phyloP scores from a whole-genome alignment of 2,329 filamentous ascomycete genomes.

The Aureobasidium lini region DNA sequence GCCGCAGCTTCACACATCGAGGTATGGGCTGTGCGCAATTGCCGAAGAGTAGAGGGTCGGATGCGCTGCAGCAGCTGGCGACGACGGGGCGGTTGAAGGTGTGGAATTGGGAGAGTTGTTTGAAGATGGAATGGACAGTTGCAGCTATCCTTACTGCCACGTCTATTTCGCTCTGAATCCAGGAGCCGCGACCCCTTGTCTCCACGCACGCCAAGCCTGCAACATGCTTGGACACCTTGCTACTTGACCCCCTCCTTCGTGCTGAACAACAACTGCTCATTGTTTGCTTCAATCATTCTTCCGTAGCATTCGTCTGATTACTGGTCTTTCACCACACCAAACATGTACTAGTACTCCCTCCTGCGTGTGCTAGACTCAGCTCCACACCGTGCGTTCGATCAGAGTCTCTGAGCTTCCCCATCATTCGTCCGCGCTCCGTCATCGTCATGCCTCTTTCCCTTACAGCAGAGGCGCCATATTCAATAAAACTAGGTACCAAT shows the following conservation, averaged over 20 bases:
- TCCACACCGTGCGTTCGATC: neutral
- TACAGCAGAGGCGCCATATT: neutral
- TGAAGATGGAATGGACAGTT: constrained; percentile 2
- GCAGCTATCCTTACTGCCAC: constrained; percentile 13
- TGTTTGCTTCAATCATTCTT: neutral
- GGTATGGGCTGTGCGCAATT: constrained; percentile 16
- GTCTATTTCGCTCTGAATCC: constrained; percentile 12
- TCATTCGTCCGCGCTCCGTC: constrained; percentile 1
- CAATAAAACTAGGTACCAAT: neutral
- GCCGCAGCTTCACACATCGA: constrained; percentile 34
- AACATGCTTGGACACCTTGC: neutral
- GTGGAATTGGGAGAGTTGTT: neutral
- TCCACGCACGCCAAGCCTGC: neutral
- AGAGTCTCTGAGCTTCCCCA: constrained; percentile 7
- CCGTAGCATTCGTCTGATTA: too few relatives aligned
- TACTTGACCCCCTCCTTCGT: neutral
- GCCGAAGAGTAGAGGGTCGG: neutral
- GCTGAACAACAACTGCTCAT: neutral
- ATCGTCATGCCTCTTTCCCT: neutral
- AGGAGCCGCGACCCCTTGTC: constrained; percentile 6
- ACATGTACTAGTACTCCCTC: neutral
- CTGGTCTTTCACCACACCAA: neutral
- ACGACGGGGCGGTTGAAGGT: neutral
- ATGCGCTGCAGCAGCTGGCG: constrained; percentile 3
- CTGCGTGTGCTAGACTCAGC: neutral